phyloP scores from a whole-genome alignment of 768 basidiomycete genomes.

The Nevesoporus exiguus region DNA sequence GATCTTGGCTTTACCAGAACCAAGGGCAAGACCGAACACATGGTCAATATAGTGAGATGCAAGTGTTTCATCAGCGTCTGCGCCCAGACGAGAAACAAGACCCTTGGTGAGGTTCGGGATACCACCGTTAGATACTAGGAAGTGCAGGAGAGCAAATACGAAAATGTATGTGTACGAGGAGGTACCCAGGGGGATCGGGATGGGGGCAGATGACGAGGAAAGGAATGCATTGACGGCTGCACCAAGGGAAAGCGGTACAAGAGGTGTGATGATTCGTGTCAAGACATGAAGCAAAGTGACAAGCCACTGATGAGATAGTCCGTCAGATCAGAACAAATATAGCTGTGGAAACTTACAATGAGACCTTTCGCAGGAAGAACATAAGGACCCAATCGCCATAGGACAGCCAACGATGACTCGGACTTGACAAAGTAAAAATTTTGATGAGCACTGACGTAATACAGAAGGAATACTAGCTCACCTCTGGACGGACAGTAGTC shows the following conservation, averaged over 20 bases:
- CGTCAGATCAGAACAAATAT: constrained; percentile 1
- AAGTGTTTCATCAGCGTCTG: constrained; percentile 73
- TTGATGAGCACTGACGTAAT: neutral
- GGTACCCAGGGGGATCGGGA: constrained; percentile 25
- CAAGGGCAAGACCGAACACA: constrained; percentile 79
- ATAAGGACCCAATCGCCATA: constrained; percentile 19
- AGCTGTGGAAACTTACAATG: constrained; percentile 16
- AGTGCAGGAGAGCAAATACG: constrained; percentile 64
- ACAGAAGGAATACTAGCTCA: constrained; percentile 2
- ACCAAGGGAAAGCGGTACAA: constrained; percentile 69
- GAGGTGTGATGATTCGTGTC: constrained; percentile 73
- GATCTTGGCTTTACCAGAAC: constrained; percentile 77
- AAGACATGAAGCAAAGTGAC: constrained; percentile 70
- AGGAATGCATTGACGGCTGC: constrained; percentile 28
- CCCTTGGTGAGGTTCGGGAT: constrained; percentile 64
- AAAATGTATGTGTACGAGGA: constrained; percentile 71
- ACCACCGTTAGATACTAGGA: constrained; percentile 75
- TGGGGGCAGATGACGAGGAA: constrained; percentile 15
- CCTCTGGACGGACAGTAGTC: neutral
- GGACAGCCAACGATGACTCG: constrained; percentile 14
- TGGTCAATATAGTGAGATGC: constrained; percentile 72
- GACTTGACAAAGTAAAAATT: neutral
- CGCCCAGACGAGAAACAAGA: constrained; percentile 87
- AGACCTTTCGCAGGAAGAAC: constrained; percentile 21
- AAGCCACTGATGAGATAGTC: constrained; percentile 41